These are phyloP conservation scores for Linnemannia hyalina DNA, from an alignment of 192 early-diverging fungal species.

Conservation along the genomic window DNA sequence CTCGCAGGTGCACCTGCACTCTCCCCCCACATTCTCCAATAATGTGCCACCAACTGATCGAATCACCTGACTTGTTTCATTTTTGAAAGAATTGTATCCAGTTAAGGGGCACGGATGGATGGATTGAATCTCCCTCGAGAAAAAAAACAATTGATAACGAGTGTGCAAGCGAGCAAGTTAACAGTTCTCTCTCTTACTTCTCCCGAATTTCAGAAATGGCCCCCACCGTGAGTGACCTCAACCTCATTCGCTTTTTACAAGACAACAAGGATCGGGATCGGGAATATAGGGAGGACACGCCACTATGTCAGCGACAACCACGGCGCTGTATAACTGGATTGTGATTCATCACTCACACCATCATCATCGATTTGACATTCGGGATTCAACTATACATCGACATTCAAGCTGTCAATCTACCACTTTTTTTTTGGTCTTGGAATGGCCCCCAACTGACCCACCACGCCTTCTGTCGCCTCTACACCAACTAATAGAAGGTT, in stretches of 20 bases:
- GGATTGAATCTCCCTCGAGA: constrained; percentile 18
- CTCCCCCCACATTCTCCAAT: no score
- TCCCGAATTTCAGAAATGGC: constrained; percentile 59
- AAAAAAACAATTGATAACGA: constrained; percentile 38
- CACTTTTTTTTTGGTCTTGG: background rate
- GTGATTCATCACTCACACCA: background rate
- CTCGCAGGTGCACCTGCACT: no score
- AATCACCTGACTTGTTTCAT: no score
- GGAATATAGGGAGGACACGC: background rate
- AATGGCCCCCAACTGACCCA: background rate
- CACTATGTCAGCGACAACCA: no score
- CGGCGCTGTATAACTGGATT: background rate
- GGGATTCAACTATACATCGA: background rate
- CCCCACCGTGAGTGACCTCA: constrained; percentile 53
- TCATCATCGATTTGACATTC: constrained; percentile 5
- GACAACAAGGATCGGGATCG: background rate
- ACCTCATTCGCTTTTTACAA: background rate
- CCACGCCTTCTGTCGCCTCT: background rate
- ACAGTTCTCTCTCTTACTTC: constrained; percentile 47
- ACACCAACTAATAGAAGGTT: constrained; percentile 45
- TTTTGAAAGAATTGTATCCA: background rate
- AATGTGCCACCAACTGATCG: no score
- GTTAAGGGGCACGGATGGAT: constrained; percentile 17
- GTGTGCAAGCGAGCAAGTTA: constrained; percentile 20
- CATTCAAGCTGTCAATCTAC: constrained; percentile 11